Percentiles rank a stretch among this genome's conserved stretches.
Evolutionary conservation across 2,329 filamentous ascomycete genomes (phyloP).

Genomic region (Arthrobotrys musiformis): DNA sequence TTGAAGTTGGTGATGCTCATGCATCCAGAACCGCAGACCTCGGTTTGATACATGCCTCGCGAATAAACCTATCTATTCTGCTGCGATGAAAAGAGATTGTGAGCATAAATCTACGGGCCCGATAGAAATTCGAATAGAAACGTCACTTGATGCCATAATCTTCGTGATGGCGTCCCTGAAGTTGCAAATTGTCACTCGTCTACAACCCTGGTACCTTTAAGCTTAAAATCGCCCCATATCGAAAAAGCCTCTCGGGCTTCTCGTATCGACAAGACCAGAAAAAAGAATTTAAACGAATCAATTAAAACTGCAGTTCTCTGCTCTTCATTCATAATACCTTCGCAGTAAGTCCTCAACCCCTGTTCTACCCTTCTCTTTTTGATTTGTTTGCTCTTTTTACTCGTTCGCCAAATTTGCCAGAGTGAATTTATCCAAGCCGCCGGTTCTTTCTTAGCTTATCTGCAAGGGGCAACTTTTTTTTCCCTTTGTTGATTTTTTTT

Average conservation of each 20-base stretch:
- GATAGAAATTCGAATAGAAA: not conserved
- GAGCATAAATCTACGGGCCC: too few relatives aligned
- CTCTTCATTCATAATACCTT: constrained; percentile 22
- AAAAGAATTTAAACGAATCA: constrained; percentile 54
- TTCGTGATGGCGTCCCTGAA: constrained; percentile 2
- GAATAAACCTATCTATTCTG: not conserved
- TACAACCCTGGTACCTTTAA: constrained; percentile 31
- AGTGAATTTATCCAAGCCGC: constrained; percentile 52
- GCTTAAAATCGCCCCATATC: constrained; percentile 36
- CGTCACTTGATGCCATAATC: not conserved
- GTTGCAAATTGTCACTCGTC: constrained; percentile 1
- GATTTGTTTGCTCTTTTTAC: constrained; percentile 2
- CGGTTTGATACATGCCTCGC: not conserved
- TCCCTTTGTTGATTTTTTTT: not conserved
- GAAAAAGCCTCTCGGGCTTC: constrained; percentile 7
- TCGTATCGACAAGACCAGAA: constrained; percentile 53
- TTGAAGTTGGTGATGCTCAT: not conserved
- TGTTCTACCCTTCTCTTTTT: constrained; percentile 13
- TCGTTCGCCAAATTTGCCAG: constrained; percentile 48
- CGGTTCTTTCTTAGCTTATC: constrained; percentile 22
- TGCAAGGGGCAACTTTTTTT: constrained; percentile 32
- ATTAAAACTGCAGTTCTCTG: constrained; percentile 21
- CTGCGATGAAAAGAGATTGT: not conserved
- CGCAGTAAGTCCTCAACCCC: constrained; percentile 18
- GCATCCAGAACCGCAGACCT: not conserved